Evolutionary conservation across 345 rosid species (phyloP).

Genomic region (Passiflora organensis): DNA sequence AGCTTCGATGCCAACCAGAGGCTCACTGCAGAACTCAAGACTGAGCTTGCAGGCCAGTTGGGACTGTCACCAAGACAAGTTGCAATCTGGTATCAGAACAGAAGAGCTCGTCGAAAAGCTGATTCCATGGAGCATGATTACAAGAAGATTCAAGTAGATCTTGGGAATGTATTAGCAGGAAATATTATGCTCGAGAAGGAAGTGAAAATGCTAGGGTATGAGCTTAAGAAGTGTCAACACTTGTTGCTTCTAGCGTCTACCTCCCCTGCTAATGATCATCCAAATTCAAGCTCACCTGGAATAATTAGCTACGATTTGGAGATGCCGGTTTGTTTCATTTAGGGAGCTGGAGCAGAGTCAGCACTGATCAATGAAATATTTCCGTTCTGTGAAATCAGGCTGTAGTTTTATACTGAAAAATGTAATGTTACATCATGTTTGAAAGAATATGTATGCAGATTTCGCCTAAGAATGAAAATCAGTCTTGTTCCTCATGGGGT

Average conservation of each 20-base stretch:
- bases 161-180: slow-evolving; percentile 19
- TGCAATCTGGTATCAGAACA: slow-evolving; percentile 52
- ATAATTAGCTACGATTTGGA: slow-evolving; percentile 9
- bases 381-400: too few relatives aligned
- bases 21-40: slow-evolving; percentile 34
- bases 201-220: slow-evolving; percentile 9
- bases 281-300: slow-evolving; percentile 14
- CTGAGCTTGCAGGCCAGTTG: slow-evolving; percentile 34
- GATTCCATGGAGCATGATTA: slow-evolving; percentile 29
- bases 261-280: slow-evolving; percentile 15
- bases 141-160: slow-evolving; percentile 19
- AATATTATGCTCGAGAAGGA: slow-evolving; percentile 25
- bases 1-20: slow-evolving; percentile 37
- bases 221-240: slow-evolving; percentile 15
- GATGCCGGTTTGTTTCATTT: slow-evolving; percentile 1
- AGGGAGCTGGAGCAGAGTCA: too few relatives aligned
- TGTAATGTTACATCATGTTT: too few relatives aligned
- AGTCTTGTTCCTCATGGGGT: too few relatives aligned
- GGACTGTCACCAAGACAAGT: slow-evolving; percentile 41
- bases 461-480: too few relatives aligned
- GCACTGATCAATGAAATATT: too few relatives aligned
- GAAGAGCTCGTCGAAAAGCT: slow-evolving; percentile 35
- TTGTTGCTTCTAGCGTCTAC: slow-evolving; percentile 20
- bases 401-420: too few relatives aligned
- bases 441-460: too few relatives aligned